phyloP scores from a whole-genome alignment of 495 filamentous ascomycete species.

The Neurospora discreta region DNA sequence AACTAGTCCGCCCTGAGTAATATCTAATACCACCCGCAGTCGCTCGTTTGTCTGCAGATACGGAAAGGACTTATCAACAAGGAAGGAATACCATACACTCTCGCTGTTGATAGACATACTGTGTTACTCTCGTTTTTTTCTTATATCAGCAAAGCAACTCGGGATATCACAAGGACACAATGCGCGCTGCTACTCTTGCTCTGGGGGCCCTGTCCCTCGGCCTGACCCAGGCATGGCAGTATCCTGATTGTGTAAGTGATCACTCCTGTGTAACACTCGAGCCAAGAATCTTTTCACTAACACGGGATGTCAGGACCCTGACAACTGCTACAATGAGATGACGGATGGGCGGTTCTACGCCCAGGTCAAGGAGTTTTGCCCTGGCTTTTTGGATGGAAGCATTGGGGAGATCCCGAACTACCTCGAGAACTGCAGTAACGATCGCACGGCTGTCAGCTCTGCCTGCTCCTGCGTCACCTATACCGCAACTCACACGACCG shows the following conservation, averaged over 20 bases:
- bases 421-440: constrained; percentile 16
- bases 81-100: not conserved
- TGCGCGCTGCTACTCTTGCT: constrained; percentile 12
- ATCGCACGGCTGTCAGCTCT: constrained; percentile 18
- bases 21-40: not conserved
- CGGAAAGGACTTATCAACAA: not conserved
- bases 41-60: not conserved
- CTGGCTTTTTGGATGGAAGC: constrained; percentile 14
- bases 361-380: constrained; percentile 15
- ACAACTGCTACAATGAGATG: constrained; percentile 25
- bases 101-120: not conserved
- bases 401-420: constrained; percentile 17
- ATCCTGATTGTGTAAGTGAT: constrained; percentile 21
- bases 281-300: not conserved
- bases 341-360: constrained; percentile 13
- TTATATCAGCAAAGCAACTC: not conserved
- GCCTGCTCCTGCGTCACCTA: constrained; percentile 30
- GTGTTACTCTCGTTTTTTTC: not conserved
- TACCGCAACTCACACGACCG: constrained; percentile 9
- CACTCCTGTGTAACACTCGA: not conserved
- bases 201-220: constrained; percentile 15
- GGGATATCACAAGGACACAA: not conserved
- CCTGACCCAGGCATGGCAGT: constrained; percentile 15
- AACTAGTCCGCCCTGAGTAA: not conserved
- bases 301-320: constrained; percentile 9